phyloP scores from a whole-genome alignment of 768 basidiomycete genomes.

The Fistulinella prunicolor region DNA sequence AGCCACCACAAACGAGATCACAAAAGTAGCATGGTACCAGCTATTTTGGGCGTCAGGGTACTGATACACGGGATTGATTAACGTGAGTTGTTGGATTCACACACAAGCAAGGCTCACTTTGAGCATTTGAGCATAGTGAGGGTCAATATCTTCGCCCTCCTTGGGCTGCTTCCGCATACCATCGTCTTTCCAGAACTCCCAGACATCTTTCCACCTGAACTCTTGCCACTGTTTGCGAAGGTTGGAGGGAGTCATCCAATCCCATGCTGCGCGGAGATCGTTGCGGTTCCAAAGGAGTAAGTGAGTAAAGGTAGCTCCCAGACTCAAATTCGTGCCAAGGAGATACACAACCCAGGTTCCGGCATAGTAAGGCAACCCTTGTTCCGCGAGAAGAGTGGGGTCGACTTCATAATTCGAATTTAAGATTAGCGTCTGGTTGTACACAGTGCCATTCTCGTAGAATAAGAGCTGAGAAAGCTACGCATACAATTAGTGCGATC shows the following conservation, averaged over 20 bases:
- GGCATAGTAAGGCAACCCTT: conserved; percentile 34
- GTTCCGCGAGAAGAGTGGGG: conserved; percentile 41
- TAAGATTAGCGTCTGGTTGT: conserved; percentile 53
- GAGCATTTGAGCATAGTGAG: conserved; percentile 53
- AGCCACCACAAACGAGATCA: conserved; percentile 44
- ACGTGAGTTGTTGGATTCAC: too few relatives aligned
- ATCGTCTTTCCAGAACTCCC: conserved; percentile 36
- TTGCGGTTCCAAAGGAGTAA: conserved; percentile 52
- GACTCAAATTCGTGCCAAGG: conserved; percentile 25
- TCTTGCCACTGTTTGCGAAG: too few relatives aligned
- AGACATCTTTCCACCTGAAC: neutral
- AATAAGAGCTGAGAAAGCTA: conserved; percentile 46
- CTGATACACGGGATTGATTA: conserved; percentile 8
- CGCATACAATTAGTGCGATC: neutral
- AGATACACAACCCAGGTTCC: conserved; percentile 24
- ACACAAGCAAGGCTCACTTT: conserved; percentile 15
- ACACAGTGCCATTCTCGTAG: conserved; percentile 51
- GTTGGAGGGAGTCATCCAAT: conserved; percentile 38
- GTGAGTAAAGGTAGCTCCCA: conserved; percentile 49
- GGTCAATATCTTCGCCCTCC: conserved; percentile 42
- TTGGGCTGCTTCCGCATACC: conserved; percentile 11
- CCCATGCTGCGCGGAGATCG: conserved; percentile 47
- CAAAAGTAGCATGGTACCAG: conserved; percentile 32
- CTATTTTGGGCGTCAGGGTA: conserved; percentile 35
- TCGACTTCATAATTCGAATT: conserved; percentile 52